Conservation (phyloP, 495 filamentous ascomycete genomes). For the Penicillium atrosanguineum region DNA sequence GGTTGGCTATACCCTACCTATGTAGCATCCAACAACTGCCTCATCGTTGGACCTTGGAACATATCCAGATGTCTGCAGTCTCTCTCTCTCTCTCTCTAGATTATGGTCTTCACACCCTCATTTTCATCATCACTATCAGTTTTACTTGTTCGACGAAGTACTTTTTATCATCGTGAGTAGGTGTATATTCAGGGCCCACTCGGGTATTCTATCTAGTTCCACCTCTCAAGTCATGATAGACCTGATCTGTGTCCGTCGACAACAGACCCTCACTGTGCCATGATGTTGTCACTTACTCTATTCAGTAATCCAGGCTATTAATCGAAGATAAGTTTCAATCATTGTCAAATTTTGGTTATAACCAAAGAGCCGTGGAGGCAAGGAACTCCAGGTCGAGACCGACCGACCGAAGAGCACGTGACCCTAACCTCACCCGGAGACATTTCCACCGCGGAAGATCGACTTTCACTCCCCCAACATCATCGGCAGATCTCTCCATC, state of each 20-base stretch:
- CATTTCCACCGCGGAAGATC: slow-evolving; percentile 42
- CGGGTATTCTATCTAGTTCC: background rate
- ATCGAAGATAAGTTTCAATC: background rate
- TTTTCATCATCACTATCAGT: no score
- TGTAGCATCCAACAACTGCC: background rate
- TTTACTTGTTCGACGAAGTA: no score
- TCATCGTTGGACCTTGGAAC: background rate
- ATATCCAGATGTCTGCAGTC: no score
- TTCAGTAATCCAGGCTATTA: background rate
- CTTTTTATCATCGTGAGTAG: no score
- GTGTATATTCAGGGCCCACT: no score
- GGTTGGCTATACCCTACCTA: background rate
- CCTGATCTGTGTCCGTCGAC: background rate
- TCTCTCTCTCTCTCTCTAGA: no score
- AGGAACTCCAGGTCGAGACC: background rate
- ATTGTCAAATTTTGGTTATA: background rate
- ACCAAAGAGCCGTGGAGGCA: background rate
- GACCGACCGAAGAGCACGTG: background rate
- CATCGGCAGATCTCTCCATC: slow-evolving; percentile 27
- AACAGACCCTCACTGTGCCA: background rate
- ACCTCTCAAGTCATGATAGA: background rate
- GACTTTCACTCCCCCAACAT: slow-evolving; percentile 44
- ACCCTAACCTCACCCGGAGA: slow-evolving; percentile 14
- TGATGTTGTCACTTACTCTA: background rate
- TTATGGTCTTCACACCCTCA: background rate